Conservation (phyloP, 768 basidiomycete genomes). For the Leccinum rimulosum region DNA sequence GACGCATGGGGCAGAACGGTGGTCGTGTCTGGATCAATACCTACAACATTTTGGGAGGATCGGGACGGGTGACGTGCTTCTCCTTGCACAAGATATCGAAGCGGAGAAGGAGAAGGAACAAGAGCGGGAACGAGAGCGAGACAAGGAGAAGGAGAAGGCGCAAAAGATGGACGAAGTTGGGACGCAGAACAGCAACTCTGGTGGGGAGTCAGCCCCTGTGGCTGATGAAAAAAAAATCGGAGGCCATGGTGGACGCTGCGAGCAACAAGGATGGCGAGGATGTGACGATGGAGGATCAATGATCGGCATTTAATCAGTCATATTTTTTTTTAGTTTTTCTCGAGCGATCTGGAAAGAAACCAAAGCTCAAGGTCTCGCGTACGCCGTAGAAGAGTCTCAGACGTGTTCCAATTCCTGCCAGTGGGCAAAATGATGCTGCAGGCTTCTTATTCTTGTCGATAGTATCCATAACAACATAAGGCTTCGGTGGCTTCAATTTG, state of each 20-base stretch:
- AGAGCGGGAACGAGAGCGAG: constrained; percentile 38
- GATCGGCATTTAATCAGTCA: neutral
- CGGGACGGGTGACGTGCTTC: constrained; percentile 69
- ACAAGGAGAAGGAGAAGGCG: constrained; percentile 30
- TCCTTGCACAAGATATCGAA: constrained; percentile 39
- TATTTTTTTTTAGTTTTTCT: neutral
- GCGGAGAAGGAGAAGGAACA: constrained; percentile 37
- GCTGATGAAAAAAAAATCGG: constrained; percentile 27
- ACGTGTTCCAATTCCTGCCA: too few species aligned
- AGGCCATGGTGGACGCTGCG: constrained; percentile 19
- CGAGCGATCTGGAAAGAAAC: too few species aligned
- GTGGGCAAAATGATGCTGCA: neutral
- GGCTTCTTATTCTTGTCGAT: neutral
- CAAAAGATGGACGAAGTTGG: constrained; percentile 26
- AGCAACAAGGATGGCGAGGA: constrained; percentile 38
- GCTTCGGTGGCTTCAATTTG: neutral
- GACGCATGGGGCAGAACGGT: constrained; percentile 53
- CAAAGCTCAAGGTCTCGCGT: too few species aligned
- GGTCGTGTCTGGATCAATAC: constrained; percentile 77
- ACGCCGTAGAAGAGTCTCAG: too few species aligned
- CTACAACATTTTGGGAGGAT: constrained; percentile 78
- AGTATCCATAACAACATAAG: neutral
- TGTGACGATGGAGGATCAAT: constrained; percentile 49
- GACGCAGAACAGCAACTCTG: constrained; percentile 14
- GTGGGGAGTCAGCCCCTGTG: constrained; percentile 34